Conservation (phyloP, 257 asterid genomes). For the Perilla frutescens region DNA sequence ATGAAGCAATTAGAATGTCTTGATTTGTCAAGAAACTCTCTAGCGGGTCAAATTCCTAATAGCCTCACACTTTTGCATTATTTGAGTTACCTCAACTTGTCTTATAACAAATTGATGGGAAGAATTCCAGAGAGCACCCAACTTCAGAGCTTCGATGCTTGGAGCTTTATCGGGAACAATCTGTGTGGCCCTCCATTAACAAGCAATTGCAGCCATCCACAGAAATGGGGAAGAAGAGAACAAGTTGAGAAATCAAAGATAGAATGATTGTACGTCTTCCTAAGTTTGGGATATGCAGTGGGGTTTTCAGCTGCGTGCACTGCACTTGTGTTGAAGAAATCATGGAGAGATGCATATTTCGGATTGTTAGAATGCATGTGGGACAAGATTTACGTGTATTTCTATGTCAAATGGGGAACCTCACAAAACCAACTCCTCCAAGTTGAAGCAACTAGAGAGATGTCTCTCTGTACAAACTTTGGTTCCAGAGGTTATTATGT, state of each 20-base stretch:
- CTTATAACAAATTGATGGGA: slow-evolving; percentile 19
- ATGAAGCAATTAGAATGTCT: slow-evolving; percentile 28
- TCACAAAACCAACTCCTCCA: background rate
- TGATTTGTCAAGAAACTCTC: slow-evolving; percentile 24
- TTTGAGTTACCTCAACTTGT: slow-evolving; percentile 10
- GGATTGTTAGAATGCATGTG: background rate
- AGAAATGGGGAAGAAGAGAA: background rate
- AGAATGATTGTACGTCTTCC: background rate
- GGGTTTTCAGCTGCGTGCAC: background rate
- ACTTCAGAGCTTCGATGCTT: slow-evolving; percentile 2
- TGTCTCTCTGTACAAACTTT: background rate
- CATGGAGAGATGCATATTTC: background rate
- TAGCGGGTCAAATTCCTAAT: slow-evolving; percentile 4
- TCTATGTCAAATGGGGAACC: background rate
- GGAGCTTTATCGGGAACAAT: slow-evolving; percentile 17
- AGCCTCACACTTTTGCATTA: slow-evolving; percentile 2
- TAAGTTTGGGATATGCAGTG: background rate
- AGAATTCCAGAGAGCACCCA: slow-evolving; percentile 21
- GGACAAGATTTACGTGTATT: slow-evolving; percentile 1
- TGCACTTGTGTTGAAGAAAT: background rate
- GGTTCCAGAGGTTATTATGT: too few relatives aligned
- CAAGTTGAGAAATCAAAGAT: background rate
- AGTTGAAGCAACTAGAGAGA: background rate
- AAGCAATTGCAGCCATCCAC: background rate
- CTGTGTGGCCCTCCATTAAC: slow-evolving; percentile 22